A percentile compares a stretch with the other conserved stretches of the same genome.
These are phyloP conservation scores for Colletotrichum limetticola DNA, from an alignment of 2,329 filamentous ascomycete genomes.

Conservation along the genomic window DNA sequence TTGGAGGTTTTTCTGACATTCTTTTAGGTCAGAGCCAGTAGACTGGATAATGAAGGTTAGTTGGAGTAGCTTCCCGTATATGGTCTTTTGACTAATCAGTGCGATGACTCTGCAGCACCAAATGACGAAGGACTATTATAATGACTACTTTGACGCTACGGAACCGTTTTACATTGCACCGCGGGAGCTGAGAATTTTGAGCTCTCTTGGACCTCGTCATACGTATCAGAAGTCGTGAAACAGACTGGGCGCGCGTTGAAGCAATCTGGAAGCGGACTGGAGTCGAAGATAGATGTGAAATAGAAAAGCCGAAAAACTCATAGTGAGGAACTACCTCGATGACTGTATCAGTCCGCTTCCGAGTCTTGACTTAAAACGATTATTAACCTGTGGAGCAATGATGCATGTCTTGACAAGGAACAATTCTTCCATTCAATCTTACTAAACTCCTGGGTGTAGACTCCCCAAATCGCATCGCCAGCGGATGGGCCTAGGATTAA, in stretches of 20 bases:
- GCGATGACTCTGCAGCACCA: neutral
- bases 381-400: too few relatives aligned
- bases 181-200: conserved; percentile 20
- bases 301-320: neutral
- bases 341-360: too few relatives aligned
- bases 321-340: too few relatives aligned
- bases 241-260: neutral
- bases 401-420: too few relatives aligned
- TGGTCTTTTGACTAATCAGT: accelerated
- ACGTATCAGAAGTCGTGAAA: conserved; percentile 7
- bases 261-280: neutral
- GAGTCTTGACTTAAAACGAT: too few relatives aligned
- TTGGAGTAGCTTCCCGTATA: neutral
- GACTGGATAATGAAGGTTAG: conserved; percentile 31
- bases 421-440: too few relatives aligned
- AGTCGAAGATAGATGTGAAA: neutral
- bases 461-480: too few relatives aligned
- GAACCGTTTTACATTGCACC: conserved; percentile 26
- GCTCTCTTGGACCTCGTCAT: conserved; percentile 24
- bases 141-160: conserved; percentile 30
- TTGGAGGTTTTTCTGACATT: neutral
- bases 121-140: conserved; percentile 32
- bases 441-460: too few relatives aligned
- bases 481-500: too few relatives aligned
- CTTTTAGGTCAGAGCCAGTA: conserved; percentile 18